Base-by-base conservation (phyloP, 257 asterid genomes). In the Fraxinus americana region DNA sequence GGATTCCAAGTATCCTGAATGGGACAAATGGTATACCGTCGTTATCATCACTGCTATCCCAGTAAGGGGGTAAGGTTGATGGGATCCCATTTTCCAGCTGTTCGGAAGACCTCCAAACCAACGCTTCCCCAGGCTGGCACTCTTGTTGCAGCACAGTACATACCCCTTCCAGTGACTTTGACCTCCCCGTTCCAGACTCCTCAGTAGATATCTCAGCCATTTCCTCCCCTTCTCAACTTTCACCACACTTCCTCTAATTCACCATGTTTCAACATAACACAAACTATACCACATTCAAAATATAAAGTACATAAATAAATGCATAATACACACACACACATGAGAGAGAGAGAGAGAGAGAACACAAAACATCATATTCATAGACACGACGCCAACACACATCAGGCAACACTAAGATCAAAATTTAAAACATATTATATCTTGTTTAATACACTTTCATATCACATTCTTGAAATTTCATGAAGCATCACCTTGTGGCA, bases 21-120 rank as follows among this genome's bases (percentile, higher is more conserved):
- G n/a, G 21, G 14, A 63, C 36, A 48, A 72, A 66, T 10, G 36
- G 69, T 88, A 69, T 72, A 90, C 96, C 96, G 77, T 85, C 86
- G 61, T 83, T 93, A 36, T 87, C 88, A 11, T 86, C 92, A n/a
- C 88, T 91, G 71, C 86, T 88, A 80, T 92, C 96, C 96, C 96
- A 91, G 80, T 91, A 91, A 79, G 97, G 93, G 48, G 97, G 96
- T 1, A 91, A 90, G 29, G 94, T 92, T 19, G 97, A 92, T 0
- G 97, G 89, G 19, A 70, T 83, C 70, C 93, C 96, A 80, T 84
- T 91, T 77, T 92, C 96, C 81, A 91, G 87, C 88, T 91, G 93
- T 82, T 90, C 96, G 1, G 82, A 89, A 27, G 92, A 92, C 83
- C 97, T 87, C 93, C 91, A 91, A 81, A 89, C 92, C 85, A 89